phyloP scores from a whole-genome alignment of 2,329 filamentous ascomycete species.

The Neoscytalidium dimidiatum region DNA sequence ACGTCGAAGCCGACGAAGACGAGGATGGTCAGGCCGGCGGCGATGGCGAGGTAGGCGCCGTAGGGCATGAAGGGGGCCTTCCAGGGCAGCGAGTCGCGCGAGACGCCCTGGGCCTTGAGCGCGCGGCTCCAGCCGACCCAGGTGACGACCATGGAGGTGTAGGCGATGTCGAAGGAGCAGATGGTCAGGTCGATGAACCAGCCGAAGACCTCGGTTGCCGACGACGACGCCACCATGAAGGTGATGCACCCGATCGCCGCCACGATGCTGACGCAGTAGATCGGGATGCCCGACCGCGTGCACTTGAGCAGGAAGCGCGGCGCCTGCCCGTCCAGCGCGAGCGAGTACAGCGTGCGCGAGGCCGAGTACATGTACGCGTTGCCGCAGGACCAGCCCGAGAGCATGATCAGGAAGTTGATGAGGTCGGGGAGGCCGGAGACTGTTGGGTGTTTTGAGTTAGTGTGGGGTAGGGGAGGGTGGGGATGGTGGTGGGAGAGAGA shows the following conservation, averaged over 20 bases:
- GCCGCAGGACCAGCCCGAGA: slow-evolving; percentile 57
- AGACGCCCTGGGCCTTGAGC: slow-evolving; percentile 50
- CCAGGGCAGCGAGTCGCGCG: slow-evolving; percentile 42
- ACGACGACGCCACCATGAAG: slow-evolving; percentile 71
- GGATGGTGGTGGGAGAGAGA: background rate
- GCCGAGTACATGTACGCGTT: slow-evolving; percentile 59
- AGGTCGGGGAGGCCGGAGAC: slow-evolving; percentile 58
- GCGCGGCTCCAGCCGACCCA: slow-evolving; percentile 62
- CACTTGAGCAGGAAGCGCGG: slow-evolving; percentile 59
- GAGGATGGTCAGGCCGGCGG: background rate
- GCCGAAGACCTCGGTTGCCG: slow-evolving; percentile 65
- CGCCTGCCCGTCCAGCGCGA: slow-evolving; percentile 56
- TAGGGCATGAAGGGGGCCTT: slow-evolving; percentile 7
- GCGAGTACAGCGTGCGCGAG: slow-evolving; percentile 54
- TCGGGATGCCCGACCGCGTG: slow-evolving; percentile 66
- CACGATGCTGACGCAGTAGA: slow-evolving; percentile 70
- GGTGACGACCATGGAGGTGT: slow-evolving; percentile 56
- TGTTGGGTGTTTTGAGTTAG: background rate
- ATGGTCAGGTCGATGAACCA: slow-evolving; percentile 75
- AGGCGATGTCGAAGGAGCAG: slow-evolving; percentile 60
- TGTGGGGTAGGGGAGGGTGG: background rate
- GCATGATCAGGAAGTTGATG: slow-evolving; percentile 59
- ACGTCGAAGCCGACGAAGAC: slow-evolving; percentile 11
- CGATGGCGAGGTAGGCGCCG: slow-evolving; percentile 2
- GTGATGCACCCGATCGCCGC: slow-evolving; percentile 69